Evolutionary conservation across 2,329 filamentous ascomycete genomes (phyloP), one percentile per base, ranked within the genome.

Genomic region (Davidsoniella virescens): DNA sequence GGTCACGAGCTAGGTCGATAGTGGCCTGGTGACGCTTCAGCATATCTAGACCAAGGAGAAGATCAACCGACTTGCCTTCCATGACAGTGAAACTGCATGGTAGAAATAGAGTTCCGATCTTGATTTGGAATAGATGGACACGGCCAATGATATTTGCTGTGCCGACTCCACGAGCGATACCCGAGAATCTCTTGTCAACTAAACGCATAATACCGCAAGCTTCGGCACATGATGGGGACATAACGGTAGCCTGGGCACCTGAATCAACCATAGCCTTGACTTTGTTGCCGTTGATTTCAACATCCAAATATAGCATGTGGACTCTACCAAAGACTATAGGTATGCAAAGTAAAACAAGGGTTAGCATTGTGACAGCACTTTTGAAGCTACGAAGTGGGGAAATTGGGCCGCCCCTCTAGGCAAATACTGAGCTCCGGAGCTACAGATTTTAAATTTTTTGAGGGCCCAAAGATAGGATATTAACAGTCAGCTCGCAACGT

Each of bases 51-150:
- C 92, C 92, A 10, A 98, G 76, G 2, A 98, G 75, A 16, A 98
- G 72, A 62, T 96, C 92, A 20, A 98, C 92, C 48, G 87, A 80
- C 66, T 96, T 98, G 56, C 92, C 92, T 67, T 98, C 92, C 92
- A 98, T 98, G 61, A 98, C 92, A 2, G 92, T 98, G 64, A 98
- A 98, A 53, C 87, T 92, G 67, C 88, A 96, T 2, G 90, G 82
- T 57, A 98, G 71, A 62, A 87, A 87, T 55, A 90, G 76, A 40
- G 75, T 78, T 49, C 90, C 92, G 57, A 98, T 92, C 65, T 86
- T 90, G 65, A 98, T 93, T 64, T 90, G 87, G 8, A 92, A 92
- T 18, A 86, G 87, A 64, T 98, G 92, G 3, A 98, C 92, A 48
- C 92, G 85, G 29, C 92, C 92, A 17, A 98, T 80, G 58, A 98